Percentiles rank a stretch among this genome's conserved stretches.
phyloP scores from a whole-genome alignment of 1,284 basidiomycete genomes.

The Trametes pubescens region DNA sequence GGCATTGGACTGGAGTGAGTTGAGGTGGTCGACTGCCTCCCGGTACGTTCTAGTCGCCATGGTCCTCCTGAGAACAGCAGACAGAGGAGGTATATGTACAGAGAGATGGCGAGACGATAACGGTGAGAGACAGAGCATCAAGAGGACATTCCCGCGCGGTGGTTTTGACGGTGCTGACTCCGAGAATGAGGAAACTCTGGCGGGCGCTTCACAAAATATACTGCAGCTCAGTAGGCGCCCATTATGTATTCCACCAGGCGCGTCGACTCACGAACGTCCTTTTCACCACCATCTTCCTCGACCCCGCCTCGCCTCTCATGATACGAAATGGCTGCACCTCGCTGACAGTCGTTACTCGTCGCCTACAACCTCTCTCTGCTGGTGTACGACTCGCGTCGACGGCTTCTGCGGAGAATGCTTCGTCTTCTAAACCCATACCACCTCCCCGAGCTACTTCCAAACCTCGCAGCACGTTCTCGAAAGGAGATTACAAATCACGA shows the following conservation, averaged over 20 bases:
- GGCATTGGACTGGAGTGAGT: conserved; percentile 95
- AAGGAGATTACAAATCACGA: neutral
- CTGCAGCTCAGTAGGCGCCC: conserved; percentile 8
- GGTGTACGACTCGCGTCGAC: conserved; percentile 9
- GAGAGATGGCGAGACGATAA: conserved; percentile 27
- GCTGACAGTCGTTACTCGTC: conserved; percentile 12
- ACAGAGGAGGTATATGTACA: conserved; percentile 25
- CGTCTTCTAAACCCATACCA: neutral
- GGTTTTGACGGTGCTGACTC: conserved; percentile 8
- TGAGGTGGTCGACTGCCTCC: conserved; percentile 89
- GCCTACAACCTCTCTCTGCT: neutral
- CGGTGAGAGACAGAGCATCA: conserved; percentile 8
- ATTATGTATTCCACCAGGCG: neutral
- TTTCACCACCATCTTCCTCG: conserved; percentile 5
- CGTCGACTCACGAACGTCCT: conserved; percentile 3
- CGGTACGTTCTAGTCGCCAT: conserved; percentile 65
- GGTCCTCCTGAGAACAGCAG: conserved; percentile 19
- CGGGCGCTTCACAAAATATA: conserved; percentile 17
- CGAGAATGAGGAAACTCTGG: neutral
- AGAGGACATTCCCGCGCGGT: conserved; percentile 15
- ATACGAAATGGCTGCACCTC: conserved; percentile 30
- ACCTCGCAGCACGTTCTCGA: neutral
- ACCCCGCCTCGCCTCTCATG: conserved; percentile 22
- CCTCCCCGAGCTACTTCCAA: neutral
- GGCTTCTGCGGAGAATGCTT: neutral